Evolutionary conservation across 2,329 filamentous ascomycete species (phyloP).

Genomic region (Macrophomina tecta): DNA sequence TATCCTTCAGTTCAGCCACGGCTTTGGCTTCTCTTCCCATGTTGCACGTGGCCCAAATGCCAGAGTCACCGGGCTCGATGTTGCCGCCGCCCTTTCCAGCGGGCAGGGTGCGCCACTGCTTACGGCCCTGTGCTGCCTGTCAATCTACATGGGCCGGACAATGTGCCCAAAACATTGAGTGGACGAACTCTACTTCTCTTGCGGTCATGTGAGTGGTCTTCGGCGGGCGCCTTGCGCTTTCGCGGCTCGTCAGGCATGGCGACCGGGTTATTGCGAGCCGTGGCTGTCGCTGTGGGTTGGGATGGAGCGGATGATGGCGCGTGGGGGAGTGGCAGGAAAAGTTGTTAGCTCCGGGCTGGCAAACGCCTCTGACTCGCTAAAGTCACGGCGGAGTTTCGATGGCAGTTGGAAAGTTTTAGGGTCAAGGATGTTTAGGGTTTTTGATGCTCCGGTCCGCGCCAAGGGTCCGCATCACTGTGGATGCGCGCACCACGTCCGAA

Average conservation of each 20-base stretch:
- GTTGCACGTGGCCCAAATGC: conserved; percentile 80
- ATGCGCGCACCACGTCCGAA: not conserved
- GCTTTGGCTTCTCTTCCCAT: conserved; percentile 74
- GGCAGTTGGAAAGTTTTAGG: not conserved
- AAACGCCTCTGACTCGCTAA: conserved; percentile 15
- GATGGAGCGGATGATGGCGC: not conserved
- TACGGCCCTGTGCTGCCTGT: conserved; percentile 20
- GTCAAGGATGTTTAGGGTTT: conserved; percentile 16
- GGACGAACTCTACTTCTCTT: conserved; percentile 30
- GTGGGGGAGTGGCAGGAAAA: conserved; percentile 1
- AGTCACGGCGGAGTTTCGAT: not conserved
- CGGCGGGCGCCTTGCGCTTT: conserved; percentile 30
- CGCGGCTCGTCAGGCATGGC: conserved; percentile 29
- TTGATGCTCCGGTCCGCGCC: conserved; percentile 24
- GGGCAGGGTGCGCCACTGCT: conserved; percentile 22
- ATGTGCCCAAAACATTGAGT: not conserved
- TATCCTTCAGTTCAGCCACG: conserved; percentile 67
- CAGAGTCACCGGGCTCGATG: conserved; percentile 72
- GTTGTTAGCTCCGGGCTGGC: conserved; percentile 1
- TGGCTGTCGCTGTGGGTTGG: not conserved
- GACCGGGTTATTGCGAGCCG: not conserved
- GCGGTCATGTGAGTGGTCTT: conserved; percentile 11
- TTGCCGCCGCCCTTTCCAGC: conserved; percentile 23
- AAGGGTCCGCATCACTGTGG: not conserved
- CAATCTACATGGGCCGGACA: not conserved